Conservation (phyloP, 176 grass and related monocot species). For the Oropetium thomaeum region DNA sequence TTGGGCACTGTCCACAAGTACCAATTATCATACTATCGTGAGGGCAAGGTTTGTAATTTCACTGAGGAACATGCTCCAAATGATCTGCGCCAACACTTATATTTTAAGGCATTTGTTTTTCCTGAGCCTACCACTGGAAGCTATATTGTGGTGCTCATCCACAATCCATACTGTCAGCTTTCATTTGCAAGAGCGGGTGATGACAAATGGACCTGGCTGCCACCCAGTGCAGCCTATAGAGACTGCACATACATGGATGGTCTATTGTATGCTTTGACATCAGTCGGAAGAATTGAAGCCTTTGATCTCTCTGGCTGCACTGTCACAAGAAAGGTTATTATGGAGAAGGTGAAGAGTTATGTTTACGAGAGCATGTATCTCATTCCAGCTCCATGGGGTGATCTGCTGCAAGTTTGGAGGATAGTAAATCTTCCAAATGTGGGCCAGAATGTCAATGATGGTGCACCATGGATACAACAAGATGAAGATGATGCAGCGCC, state of each 20-base stretch:
- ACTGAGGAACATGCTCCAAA: background rate
- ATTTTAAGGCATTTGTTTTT: slow-evolving; percentile 13
- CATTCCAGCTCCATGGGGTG: slow-evolving; percentile 11
- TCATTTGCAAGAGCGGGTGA: background rate
- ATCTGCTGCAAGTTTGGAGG: slow-evolving; percentile 20
- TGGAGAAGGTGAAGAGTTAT: background rate
- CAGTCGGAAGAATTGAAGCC: background rate
- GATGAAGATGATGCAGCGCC: background rate
- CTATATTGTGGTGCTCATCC: slow-evolving; percentile 14
- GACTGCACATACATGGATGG: background rate
- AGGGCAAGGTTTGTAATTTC: background rate
- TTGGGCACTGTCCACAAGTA: background rate
- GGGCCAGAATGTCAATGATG: background rate
- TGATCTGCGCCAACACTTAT: background rate
- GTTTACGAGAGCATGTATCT: background rate
- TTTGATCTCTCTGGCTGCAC: background rate
- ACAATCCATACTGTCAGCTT: background rate
- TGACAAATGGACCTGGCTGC: background rate
- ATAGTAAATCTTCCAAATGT: background rate
- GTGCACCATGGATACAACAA: background rate
- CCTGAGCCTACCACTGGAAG: background rate
- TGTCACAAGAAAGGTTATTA: background rate
- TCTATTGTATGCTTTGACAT: background rate
- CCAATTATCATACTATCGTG: background rate
- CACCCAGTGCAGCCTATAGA: background rate